Evolutionary conservation across 177 flowering plant species (phyloP).

Genomic region (Vitis hybrid): DNA sequence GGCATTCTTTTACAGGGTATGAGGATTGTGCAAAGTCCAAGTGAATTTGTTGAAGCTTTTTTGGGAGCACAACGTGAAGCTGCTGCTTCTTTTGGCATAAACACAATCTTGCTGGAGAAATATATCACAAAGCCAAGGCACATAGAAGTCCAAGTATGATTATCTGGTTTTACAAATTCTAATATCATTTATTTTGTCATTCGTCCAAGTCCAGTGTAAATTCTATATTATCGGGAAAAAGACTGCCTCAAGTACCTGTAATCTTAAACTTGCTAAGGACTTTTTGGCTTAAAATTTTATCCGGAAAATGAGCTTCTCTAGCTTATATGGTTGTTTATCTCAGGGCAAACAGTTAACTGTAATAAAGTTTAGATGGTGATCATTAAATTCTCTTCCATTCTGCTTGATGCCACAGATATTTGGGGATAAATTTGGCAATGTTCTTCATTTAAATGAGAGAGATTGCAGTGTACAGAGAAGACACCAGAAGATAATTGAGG

Average conservation of each 20-base stretch:
- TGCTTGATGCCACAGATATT: conserved; percentile 53
- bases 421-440: conserved; percentile 91
- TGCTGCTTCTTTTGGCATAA: conserved; percentile 93
- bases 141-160: conserved; percentile 92
- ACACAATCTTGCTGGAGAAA: conserved; percentile 87
- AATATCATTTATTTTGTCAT: not conserved
- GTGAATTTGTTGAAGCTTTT: conserved; percentile 82
- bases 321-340: not conserved
- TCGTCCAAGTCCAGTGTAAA: not conserved
- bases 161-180: not conserved
- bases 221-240: not conserved
- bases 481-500: conserved; percentile 99
- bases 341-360: too few relatives aligned
- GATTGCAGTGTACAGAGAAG: conserved; percentile 99
- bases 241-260: not conserved
- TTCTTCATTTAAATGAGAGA: conserved; percentile 82
- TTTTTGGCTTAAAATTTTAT: not conserved
- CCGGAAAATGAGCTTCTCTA: too few relatives aligned
- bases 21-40: conserved; percentile 81
- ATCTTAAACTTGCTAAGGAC: not conserved
- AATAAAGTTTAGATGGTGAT: not conserved
- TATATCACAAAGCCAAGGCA: conserved; percentile 93
- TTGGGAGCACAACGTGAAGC: conserved; percentile 98
- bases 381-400: conserved; percentile 4
- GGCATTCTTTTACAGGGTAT: conserved; percentile 62